A percentile compares a stretch with the other conserved stretches of the same genome.
Evolutionary conservation across 768 basidiomycete species (phyloP).

Genomic region (Calocybe cyanea): DNA sequence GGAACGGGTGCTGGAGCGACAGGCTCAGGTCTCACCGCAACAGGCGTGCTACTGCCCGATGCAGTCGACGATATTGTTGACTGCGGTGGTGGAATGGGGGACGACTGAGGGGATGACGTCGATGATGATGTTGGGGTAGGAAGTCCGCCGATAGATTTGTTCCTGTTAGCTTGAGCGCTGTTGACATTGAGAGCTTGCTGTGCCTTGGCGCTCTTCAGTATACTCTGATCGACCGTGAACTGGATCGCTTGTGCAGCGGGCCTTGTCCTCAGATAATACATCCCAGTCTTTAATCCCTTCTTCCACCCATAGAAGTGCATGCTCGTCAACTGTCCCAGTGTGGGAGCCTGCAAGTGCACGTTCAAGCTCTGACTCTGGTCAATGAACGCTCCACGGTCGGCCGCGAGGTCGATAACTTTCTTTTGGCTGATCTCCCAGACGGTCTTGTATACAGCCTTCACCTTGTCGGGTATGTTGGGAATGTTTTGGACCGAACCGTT

Average conservation of each 20-base stretch:
- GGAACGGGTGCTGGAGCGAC: constrained; percentile 14
- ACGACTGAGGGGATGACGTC: constrained; percentile 24
- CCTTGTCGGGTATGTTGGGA: constrained; percentile 79
- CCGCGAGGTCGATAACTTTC: constrained; percentile 95
- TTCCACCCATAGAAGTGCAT: constrained; percentile 99
- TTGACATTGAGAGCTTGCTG: constrained; percentile 38
- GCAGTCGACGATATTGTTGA: constrained; percentile 6
- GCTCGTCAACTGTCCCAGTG: constrained; percentile 86
- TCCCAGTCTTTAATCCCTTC: constrained; percentile 98
- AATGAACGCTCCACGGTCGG: constrained; percentile 98
- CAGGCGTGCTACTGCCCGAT: constrained; percentile 10
- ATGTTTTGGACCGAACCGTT: constrained; percentile 88
- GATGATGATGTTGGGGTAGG: constrained; percentile 29
- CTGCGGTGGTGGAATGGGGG: constrained; percentile 18
- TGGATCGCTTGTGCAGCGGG: constrained; percentile 96
- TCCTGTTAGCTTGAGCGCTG: constrained; percentile 17
- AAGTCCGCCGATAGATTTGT: constrained; percentile 20
- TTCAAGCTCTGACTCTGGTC: constrained; percentile 96
- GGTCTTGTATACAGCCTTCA: constrained; percentile 99
- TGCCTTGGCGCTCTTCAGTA: constrained; percentile 63
- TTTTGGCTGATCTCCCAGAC: constrained; percentile 99
- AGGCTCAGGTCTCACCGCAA: constrained; percentile 24
- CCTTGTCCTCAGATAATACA: constrained; percentile 95
- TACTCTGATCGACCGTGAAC: constrained; percentile 88
- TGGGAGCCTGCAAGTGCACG: constrained; percentile 86